Evolutionary conservation across 2,329 filamentous ascomycete species (phyloP).

Genomic region (Penicillium paneum): DNA sequence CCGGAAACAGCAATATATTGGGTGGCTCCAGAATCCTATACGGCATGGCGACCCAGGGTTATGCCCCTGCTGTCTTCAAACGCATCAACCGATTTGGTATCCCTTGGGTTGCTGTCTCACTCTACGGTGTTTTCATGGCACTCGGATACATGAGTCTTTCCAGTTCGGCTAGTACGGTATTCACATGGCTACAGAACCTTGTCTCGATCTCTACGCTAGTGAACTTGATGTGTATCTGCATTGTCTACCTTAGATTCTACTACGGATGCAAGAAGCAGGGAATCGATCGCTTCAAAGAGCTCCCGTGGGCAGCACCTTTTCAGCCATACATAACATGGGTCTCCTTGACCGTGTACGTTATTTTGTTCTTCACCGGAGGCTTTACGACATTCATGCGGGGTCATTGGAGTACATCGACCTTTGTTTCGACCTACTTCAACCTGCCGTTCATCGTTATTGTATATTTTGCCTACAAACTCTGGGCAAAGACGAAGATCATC

Average conservation of each 20-base stretch:
- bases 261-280: constrained; percentile 43
- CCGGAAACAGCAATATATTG: constrained; percentile 43
- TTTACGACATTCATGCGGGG: constrained; percentile 49
- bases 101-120: constrained; percentile 54
- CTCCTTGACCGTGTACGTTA: constrained; percentile 52
- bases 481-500: constrained; percentile 38
- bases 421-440: constrained; percentile 58
- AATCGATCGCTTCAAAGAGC: constrained; percentile 30
- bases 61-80: constrained; percentile 36
- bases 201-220: constrained; percentile 42
- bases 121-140: constrained; percentile 55
- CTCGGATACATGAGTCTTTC: constrained; percentile 64
- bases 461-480: constrained; percentile 43
- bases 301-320: constrained; percentile 50
- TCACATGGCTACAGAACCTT: constrained; percentile 65
- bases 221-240: constrained; percentile 59
- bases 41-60: constrained; percentile 37
- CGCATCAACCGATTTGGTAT: constrained; percentile 48
- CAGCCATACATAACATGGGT: constrained; percentile 61
- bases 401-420: constrained; percentile 55
- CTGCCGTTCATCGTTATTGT: constrained; percentile 55
- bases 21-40: constrained; percentile 39
- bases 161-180: constrained; percentile 54
- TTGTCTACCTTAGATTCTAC: constrained; percentile 54
- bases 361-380: constrained; percentile 67